Evolutionary conservation across 2,329 filamentous ascomycete genomes (phyloP), one percentile per base, ranked within the genome.

Genomic region (Phaeosphaeria sp.): DNA sequence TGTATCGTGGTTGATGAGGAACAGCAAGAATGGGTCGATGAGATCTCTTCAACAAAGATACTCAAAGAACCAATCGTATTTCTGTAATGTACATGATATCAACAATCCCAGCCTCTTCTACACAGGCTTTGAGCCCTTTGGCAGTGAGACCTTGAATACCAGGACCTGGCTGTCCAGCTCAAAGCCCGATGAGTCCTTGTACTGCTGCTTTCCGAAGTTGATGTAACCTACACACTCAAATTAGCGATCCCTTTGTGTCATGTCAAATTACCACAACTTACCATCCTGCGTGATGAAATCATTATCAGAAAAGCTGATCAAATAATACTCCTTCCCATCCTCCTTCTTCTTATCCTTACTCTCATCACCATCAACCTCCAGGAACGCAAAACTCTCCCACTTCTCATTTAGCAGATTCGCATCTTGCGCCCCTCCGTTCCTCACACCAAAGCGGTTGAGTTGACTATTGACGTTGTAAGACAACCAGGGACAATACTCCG

Each of bases 241-340:
- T 53, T 51, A 57, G 50, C 27, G n/a, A n/a, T n/a, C n/a, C 21
- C 54, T 20, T 42, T 17, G 7, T 30, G 39, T 13, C 36, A 27
- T 47, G 15, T 36, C 48, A n/a, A 36, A 17, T 6, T 9, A 17
- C n/a, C 22, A 36, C 17, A 1, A 66, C 77, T 62, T 69, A 80
- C 86, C 88, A 72, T 91, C 80, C 73, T 91, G 88, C 0, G 89
- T 91, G 55, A 92, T 87, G 65, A 91, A 91, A 73, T 92, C 89
- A 69, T 92, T 91, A 67, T 92, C 90, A 55, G 85, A 89, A 49
- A 91, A 76, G 13, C 83, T 86, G 60, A 92, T 85, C 33, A 92
- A 71, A 68, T 87, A 91, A 74, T 86, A 91, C 75, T 91, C 87
- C 71, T 90, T 86, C 24, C 85, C 83, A 6, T 55, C 45, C 21